Evolutionary conservation across 495 filamentous ascomycete genomes (phyloP).

Genomic region (Penicillium ucsense): DNA sequence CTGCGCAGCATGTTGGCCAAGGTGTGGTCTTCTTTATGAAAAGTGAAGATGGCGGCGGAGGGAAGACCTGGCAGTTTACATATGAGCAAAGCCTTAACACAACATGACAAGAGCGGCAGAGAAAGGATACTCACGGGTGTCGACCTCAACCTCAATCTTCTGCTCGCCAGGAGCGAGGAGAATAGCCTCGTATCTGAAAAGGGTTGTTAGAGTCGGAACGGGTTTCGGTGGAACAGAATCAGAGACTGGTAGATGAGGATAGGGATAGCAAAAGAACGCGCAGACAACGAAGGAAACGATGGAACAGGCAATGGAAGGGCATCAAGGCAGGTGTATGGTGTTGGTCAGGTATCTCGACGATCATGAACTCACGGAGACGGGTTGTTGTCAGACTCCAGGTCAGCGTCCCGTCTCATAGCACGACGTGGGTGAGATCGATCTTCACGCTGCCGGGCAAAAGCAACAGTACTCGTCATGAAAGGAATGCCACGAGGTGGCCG

Average conservation of each 20-base stretch:
- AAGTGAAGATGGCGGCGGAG: slow-evolving; percentile 77
- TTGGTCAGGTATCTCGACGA: not conserved
- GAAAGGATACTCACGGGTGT: slow-evolving; percentile 59
- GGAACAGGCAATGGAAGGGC: too few species aligned
- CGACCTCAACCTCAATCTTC: slow-evolving; percentile 76
- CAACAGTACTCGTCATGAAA: slow-evolving; percentile 5
- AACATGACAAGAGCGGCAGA: too few species aligned
- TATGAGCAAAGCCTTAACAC: too few species aligned
- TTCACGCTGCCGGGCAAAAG: slow-evolving; percentile 10
- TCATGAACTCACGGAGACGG: slow-evolving; percentile 1
- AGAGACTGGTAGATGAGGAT: not conserved
- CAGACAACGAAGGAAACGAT: too few species aligned
- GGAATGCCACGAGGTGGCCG: not conserved
- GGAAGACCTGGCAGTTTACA: slow-evolving; percentile 53
- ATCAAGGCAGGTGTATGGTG: too few species aligned
- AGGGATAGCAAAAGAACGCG: too few species aligned
- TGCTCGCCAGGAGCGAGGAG: slow-evolving; percentile 77
- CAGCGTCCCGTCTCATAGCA: too few species aligned
- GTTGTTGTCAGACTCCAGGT: too few species aligned
- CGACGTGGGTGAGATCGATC: slow-evolving; percentile 1
- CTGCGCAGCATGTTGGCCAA: slow-evolving; percentile 80
- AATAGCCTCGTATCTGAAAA: slow-evolving; percentile 78
- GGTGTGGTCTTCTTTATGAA: slow-evolving; percentile 97
- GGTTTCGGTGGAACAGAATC: not conserved
- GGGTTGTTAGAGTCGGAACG: too few species aligned